Base-by-base conservation (phyloP, 768 basidiomycete genomes). In the Gloeostereum incarnatum region DNA sequence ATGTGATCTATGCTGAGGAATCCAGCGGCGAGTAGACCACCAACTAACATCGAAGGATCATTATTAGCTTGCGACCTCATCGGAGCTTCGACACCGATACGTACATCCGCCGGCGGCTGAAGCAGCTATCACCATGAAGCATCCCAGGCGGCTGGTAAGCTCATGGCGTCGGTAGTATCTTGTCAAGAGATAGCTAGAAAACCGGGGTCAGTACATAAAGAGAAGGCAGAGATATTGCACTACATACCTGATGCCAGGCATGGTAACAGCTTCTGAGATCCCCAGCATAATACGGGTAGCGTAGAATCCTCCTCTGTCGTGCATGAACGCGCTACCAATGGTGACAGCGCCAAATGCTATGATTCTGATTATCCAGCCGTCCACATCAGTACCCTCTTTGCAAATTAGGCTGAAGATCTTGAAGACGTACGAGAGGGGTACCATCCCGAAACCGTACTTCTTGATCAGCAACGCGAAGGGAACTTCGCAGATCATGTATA, bases 41-140 rank as follows among this genome's bases (percentile, higher is more conserved):
- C 40, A 22, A 41, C 40, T 41, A 24, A 13, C 13, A 7, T 5
- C 4, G 16, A 18, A 11, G 18, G 5, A n/a, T n/a, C n/a, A n/a
- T 22, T 6, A 13, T 19, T 29, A 16, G 32, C 10, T 10, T n/a
- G 22, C n/a, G 11, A 10, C 21, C 4, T 21, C 13, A 3, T 25
- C 8, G 26, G 32, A 33, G 6, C 8, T 6, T 7, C 19, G 8
- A 16, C 22, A 16, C 3, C 16, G 13, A 11, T 11, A 36, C 34
- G 14, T 16, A 41, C 34, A 36, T 18, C 13, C 34, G 11, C 40
- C 34, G 19, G 34, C 35, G 36, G 6, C 14, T 16, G 21, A 19
- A n/a, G 34, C 34, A 38, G 40, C n/a, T 3, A 40, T 20, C 30
- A 40, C 13, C 40, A 41, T 36, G 23, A 41, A 37, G 24, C 40